These are phyloP conservation scores for Juncus effusus DNA, from an alignment of 176 grass and related monocot genomes.

Conservation along the genomic window DNA sequence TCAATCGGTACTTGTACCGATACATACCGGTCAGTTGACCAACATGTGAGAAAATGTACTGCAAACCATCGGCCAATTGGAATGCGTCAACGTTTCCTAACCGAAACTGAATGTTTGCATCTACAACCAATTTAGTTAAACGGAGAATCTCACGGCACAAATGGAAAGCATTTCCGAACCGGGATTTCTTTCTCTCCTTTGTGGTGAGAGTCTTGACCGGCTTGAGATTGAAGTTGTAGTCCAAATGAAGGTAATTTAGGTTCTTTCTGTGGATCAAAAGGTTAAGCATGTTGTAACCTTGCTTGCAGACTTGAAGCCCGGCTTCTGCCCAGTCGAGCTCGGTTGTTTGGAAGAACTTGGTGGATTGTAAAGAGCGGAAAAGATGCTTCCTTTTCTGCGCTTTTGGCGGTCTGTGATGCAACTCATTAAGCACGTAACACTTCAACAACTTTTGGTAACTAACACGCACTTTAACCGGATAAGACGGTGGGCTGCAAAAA, in stretches of 20 bases:
- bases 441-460: conserved; percentile 97
- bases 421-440: conserved; percentile 92
- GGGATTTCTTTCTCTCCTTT: conserved; percentile 97
- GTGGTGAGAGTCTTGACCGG: conserved; percentile 98
- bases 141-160: conserved; percentile 93
- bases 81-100: conserved; percentile 96
- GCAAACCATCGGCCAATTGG: conserved; percentile 93
- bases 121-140: conserved; percentile 92
- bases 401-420: conserved; percentile 88
- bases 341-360: conserved; percentile 97
- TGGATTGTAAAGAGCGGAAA: conserved; percentile 88
- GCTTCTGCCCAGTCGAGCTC: conserved; percentile 98
- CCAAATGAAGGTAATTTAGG: conserved; percentile 94
- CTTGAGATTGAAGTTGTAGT: conserved; percentile 98
- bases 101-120: conserved; percentile 97
- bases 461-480: conserved; percentile 96
- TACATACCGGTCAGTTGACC: conserved; percentile 99
- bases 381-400: conserved; percentile 98
- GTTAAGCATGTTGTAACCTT: conserved; percentile 98
- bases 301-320: conserved; percentile 94
- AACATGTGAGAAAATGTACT: conserved; percentile 98
- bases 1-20: conserved; percentile 90
- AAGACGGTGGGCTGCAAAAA: conserved; percentile 77
- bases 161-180: conserved; percentile 99
- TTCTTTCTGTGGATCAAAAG: conserved; percentile 98